Base-by-base conservation (phyloP, 208 protist species). In the Leishmania gerbilli region DNA sequence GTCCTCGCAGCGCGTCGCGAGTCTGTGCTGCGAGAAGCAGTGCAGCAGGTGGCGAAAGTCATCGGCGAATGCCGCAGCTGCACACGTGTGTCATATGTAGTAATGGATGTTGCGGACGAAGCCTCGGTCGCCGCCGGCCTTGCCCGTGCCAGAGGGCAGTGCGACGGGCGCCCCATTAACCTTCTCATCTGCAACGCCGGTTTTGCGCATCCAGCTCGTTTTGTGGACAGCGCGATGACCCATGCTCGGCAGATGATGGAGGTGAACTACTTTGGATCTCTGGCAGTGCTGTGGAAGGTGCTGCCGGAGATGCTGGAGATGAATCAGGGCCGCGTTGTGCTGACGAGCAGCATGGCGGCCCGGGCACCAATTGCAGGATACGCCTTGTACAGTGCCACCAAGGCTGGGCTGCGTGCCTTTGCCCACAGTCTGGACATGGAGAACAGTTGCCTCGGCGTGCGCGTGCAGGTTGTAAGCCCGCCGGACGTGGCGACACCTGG, bases 381-480 rank as follows among this genome's bases (percentile, higher is more conserved):
- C 86, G 77, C 92, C 4, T 68, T 95, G 17, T 98, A 98, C 80
- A 79, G 91, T 69, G 89, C 94, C 62, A 93, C 93, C 58, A 98
- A 98, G 84, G 93, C 91, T 5, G 96, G 88, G 15, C 74, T 98
- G 64, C 92, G 95, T 15, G 96, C 93, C 31, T 90, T 97, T 40
- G 95, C 93, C 15, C 95, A 98, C 84, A 91, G 87, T 68, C 74
- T 98, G 2, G 92, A 95, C 74, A 97, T 95, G 89, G 95, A 98
- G 85, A 89, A 94, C 82, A 90, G 85, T 77, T 93, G 89, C 74
- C 72, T 94, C 13, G 89, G 90, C 13, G 92, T 98, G 77, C 90
- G 93, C 1, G 92, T 93, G 62, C 93, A 96, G 86, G 91, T 98
- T 7, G 83, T 94, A 40, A 93, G 93, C 72, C 95, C 96, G 49